Conservation (phyloP, 768 basidiomycete genomes). For the Trametes cubensis region DNA sequence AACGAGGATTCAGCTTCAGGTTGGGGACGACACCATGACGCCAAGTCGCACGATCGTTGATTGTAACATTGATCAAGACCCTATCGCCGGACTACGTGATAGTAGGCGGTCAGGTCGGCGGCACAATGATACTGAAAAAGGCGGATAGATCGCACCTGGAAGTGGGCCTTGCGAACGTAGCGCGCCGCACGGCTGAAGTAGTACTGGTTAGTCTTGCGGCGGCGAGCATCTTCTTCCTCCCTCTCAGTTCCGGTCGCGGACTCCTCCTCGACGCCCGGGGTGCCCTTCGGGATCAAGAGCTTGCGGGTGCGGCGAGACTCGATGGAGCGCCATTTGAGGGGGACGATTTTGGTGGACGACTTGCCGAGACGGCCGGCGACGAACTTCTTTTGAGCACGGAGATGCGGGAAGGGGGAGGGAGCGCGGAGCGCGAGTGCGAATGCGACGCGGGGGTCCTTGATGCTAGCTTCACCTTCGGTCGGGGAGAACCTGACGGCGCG, state of each 20-base stretch:
- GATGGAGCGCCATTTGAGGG: neutral
- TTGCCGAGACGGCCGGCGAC: neutral
- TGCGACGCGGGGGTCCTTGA: neutral
- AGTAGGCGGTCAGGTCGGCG: too few relatives aligned
- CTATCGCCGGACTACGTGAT: neutral
- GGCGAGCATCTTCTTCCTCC: neutral
- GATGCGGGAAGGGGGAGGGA: neutral
- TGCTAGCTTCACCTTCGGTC: too few relatives aligned
- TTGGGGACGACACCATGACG: neutral
- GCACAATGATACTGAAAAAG: neutral
- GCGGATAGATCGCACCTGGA: neutral
- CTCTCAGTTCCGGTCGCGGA: neutral
- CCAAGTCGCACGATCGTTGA: neutral
- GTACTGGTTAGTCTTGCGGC: neutral
- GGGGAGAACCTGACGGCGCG: neutral
- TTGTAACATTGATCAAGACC: neutral
- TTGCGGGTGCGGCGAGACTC: neutral
- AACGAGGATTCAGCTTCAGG: neutral
- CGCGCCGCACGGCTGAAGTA: neutral
- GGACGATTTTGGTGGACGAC: neutral
- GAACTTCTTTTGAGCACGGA: neutral
- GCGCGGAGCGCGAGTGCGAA: neutral
- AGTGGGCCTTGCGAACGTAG: neutral
- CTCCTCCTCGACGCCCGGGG: neutral
- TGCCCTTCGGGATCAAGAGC: neutral